A percentile compares a stretch with the other conserved stretches of the same genome.
These are phyloP conservation scores for Diophrys sp. DNA, from an alignment of 73 alveolate genomes.

Conservation along the genomic window DNA sequence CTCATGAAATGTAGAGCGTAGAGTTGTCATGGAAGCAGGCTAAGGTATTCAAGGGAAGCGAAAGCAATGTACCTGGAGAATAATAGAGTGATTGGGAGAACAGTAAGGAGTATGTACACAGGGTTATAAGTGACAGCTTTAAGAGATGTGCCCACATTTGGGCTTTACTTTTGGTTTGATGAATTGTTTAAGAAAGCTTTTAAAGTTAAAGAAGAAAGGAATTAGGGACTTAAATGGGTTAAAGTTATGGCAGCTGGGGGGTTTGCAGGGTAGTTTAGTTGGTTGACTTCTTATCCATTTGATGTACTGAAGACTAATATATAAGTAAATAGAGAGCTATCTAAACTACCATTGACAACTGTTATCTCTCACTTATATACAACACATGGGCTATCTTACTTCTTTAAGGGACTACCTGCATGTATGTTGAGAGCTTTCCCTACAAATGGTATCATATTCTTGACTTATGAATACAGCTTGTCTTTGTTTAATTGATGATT, in stretches of 20 bases:
- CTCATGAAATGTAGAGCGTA: constrained; percentile 37
- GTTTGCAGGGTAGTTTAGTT: constrained; percentile 43
- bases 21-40: not conserved
- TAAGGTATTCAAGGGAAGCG: constrained; percentile 10
- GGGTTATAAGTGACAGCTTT: constrained; percentile 45
- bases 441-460: constrained; percentile 24
- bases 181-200: constrained; percentile 19
- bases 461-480: constrained; percentile 15
- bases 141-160: constrained; percentile 68
- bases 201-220: not conserved
- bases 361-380: not conserved
- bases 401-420: constrained; percentile 26
- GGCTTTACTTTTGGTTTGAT: constrained; percentile 34
- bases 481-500: no score
- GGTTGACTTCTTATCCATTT: constrained; percentile 46
- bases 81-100: not conserved
- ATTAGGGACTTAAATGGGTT: not conserved
- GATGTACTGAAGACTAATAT: constrained; percentile 51
- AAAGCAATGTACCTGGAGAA: constrained; percentile 1
- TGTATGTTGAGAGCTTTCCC: constrained; percentile 34
- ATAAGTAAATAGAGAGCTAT: constrained; percentile 19
- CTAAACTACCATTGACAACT: not conserved
- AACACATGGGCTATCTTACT: constrained; percentile 7
- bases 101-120: constrained; percentile 27
- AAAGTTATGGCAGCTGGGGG: constrained; percentile 49